phyloP scores from a whole-genome alignment of 2,329 filamentous ascomycete genomes.

The Canariomyces notabilis region DNA sequence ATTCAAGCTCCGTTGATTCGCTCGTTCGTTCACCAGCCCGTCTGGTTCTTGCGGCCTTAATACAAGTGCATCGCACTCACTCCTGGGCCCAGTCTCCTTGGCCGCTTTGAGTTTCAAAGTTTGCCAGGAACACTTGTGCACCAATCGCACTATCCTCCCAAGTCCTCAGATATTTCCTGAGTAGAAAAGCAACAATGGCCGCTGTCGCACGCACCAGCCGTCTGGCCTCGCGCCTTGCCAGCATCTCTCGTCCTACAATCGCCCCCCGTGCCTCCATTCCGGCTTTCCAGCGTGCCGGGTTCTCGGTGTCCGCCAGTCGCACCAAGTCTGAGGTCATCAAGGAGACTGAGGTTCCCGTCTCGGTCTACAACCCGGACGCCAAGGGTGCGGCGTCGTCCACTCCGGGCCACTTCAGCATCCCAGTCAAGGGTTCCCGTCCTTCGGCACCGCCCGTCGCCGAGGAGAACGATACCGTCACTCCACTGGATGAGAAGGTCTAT shows the following conservation, averaged over 20 bases:
- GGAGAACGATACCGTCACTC: slow-evolving; percentile 46
- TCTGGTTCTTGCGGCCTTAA: no score
- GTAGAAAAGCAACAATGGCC: slow-evolving; percentile 26
- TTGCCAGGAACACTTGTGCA: neutral
- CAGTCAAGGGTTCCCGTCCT: slow-evolving; percentile 43
- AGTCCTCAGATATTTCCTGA: no score
- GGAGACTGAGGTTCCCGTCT: slow-evolving; percentile 54
- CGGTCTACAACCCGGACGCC: slow-evolving; percentile 45
- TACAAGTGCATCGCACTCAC: no score
- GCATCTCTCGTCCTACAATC: slow-evolving; percentile 25
- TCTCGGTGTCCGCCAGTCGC: slow-evolving; percentile 35
- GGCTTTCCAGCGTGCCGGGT: slow-evolving; percentile 30
- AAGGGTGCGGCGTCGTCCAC: slow-evolving; percentile 39
- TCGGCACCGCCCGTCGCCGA: slow-evolving; percentile 37
- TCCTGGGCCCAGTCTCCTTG: neutral
- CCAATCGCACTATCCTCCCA: neutral
- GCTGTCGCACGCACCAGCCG: slow-evolving; percentile 26
- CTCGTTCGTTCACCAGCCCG: neutral
- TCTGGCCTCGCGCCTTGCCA: slow-evolving; percentile 29
- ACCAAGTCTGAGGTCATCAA: slow-evolving; percentile 49
- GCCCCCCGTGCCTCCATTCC: slow-evolving; percentile 19
- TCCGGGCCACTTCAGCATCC: slow-evolving; percentile 51
- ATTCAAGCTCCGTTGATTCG: slow-evolving; percentile 1
- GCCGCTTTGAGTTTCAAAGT: neutral
- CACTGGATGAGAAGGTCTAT: slow-evolving; percentile 50